Evolutionary conservation across 352 stramenopile species (phyloP).

Genomic region (Plasmopara halstedii): DNA sequence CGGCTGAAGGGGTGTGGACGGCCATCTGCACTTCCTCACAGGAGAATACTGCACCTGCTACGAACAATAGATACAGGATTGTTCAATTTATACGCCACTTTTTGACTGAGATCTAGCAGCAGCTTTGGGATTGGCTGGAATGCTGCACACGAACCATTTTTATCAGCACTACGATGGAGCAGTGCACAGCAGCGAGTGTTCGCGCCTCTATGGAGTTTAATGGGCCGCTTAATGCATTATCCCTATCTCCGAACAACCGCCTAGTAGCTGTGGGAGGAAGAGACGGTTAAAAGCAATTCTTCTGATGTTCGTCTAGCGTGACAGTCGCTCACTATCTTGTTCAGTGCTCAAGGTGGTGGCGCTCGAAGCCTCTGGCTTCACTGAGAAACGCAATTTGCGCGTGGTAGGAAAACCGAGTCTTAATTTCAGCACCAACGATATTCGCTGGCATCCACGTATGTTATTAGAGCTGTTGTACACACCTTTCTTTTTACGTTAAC

Average conservation of each 20-base stretch:
- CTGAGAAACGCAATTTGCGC: slow-evolving; percentile 78
- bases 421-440: slow-evolving; percentile 87
- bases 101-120: neutral
- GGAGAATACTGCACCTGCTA: too few relatives aligned
- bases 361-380: slow-evolving; percentile 66
- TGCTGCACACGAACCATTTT: neutral
- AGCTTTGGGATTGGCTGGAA: slow-evolving; percentile 17
- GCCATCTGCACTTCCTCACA: neutral
- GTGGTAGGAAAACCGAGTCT: slow-evolving; percentile 69
- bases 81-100: neutral
- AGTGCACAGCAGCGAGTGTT: slow-evolving; percentile 45
- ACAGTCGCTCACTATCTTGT: neutral
- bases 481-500: neutral
- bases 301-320: neutral
- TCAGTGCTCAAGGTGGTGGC: slow-evolving; percentile 80
- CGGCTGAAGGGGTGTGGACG: slow-evolving; percentile 5
- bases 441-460: slow-evolving; percentile 83
- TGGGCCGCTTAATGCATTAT: slow-evolving; percentile 76
- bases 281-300: slow-evolving; percentile 52
- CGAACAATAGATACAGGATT: too few relatives aligned
- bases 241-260: slow-evolving; percentile 74
- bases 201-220: slow-evolving; percentile 83
- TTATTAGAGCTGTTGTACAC: neutral
- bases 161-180: slow-evolving; percentile 6
- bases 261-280: slow-evolving; percentile 77